Evolutionary conservation across 2,329 filamentous ascomycete species (phyloP), one percentile per base, ranked within the genome.

Genomic region (Exophiala xenobiotica): DNA sequence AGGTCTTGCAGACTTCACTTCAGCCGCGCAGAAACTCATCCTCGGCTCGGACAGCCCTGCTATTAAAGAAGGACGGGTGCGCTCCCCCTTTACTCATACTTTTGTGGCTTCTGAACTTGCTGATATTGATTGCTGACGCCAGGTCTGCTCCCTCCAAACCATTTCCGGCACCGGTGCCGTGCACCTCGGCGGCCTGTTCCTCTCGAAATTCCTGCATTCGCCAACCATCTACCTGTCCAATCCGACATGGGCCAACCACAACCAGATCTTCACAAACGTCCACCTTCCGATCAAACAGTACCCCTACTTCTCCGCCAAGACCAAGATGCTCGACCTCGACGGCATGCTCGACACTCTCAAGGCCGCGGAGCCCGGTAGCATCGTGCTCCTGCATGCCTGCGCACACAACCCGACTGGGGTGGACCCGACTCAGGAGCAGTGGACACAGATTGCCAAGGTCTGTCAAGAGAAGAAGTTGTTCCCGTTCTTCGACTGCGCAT

Each of bases 381-480:
- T 99, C 69, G 85, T 99, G 69, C 80, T 97, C 38, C 82, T 97
- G 31, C 93, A 97, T 74, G 88, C 90, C 58, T 99, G 93, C 70
- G 93, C 93, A 29, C 93, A 99, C 78, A 99, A 99, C 77, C 93
- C 93, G 27, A 99, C 93, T 1, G 93, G 93, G 53, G 91, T 99
- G 58, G 93, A 99, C 73, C 91, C 91, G 6, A 95, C 91, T 16
- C 78, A 87, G 61, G 89, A 92, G 47, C 93, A 99, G 75, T 99
- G 93, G 93, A 89, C 87, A 70, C 81, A 95, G 74, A 83, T 99
- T 56, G 90, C 92, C 46, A 71, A 78, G 37, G 71, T 96, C 38
- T 84, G 97, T 71, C 81, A 81, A 64, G 71, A 82, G 65, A 90
- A 87, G 74, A 82, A 82, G 58, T 92, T 95, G 72, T 96, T 99